Conservation (phyloP, 306 rosid species). For the Citrullus colocynthis region DNA sequence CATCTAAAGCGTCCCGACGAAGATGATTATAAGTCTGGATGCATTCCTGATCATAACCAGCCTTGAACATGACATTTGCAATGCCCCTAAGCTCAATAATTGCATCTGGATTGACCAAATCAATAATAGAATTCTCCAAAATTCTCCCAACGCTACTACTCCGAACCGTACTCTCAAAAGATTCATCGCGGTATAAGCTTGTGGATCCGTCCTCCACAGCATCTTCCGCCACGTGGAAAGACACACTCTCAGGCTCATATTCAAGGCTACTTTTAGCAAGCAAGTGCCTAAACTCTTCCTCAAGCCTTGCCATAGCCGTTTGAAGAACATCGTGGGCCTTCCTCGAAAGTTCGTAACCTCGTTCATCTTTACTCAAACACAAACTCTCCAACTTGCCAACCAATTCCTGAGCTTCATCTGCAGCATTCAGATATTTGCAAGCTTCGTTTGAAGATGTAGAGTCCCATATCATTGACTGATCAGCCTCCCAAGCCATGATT, state of each 20-base stretch:
- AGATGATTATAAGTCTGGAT: slow-evolving; percentile 50
- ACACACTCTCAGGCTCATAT: slow-evolving; percentile 56
- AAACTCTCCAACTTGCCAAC: slow-evolving; percentile 39
- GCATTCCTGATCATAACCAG: slow-evolving; percentile 63
- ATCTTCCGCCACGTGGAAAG: slow-evolving; percentile 64
- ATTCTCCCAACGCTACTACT: slow-evolving; percentile 50
- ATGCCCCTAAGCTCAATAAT: slow-evolving; percentile 55
- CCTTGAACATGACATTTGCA: slow-evolving; percentile 53
- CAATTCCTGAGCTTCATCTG: slow-evolving; percentile 44
- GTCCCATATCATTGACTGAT: slow-evolving; percentile 72
- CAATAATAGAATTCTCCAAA: slow-evolving; percentile 45
- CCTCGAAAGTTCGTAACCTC: slow-evolving; percentile 25
- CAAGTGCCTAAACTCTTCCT: slow-evolving; percentile 65
- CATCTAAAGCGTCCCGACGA: slow-evolving; percentile 74
- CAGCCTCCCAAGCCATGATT: slow-evolving; percentile 63
- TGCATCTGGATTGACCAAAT: slow-evolving; percentile 53
- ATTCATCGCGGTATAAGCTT: slow-evolving; percentile 63
- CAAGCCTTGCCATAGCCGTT: slow-evolving; percentile 73
- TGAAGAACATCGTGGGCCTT: slow-evolving; percentile 70
- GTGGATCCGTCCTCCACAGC: slow-evolving; percentile 54
- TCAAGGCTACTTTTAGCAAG: slow-evolving; percentile 61
- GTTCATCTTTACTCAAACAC: slow-evolving; percentile 36
- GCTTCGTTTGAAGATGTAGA: slow-evolving; percentile 43
- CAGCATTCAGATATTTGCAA: slow-evolving; percentile 47
- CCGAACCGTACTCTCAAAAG: slow-evolving; percentile 42